Evolutionary conservation across 768 basidiomycete species (phyloP).

Genomic region (Boletellus ananiceps): DNA sequence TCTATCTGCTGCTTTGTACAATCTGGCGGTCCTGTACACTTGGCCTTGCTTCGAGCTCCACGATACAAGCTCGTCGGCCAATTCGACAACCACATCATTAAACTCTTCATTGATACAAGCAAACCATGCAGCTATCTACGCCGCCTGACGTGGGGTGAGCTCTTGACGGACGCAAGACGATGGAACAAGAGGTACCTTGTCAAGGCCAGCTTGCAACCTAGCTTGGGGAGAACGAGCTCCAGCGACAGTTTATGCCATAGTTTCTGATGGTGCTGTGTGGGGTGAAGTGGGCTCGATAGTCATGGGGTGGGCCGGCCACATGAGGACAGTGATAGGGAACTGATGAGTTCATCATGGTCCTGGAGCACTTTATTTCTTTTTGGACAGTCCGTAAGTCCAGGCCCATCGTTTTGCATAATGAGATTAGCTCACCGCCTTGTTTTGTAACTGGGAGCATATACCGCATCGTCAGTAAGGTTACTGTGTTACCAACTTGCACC

Average conservation of each 20-base stretch:
- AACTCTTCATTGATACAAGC: slow-evolving; percentile 32
- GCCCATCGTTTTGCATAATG: slow-evolving; percentile 7
- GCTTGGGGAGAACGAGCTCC: slow-evolving; percentile 14
- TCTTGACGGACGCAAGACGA: neutral
- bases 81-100: slow-evolving; percentile 13
- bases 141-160: slow-evolving; percentile 12
- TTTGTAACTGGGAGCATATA: neutral
- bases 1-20: slow-evolving; percentile 31
- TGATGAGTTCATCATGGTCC: slow-evolving; percentile 8
- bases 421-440: slow-evolving; percentile 16
- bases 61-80: slow-evolving; percentile 28
- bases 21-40: slow-evolving; percentile 24
- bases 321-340: slow-evolving; percentile 2
- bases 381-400: slow-evolving; percentile 13
- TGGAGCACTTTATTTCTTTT: slow-evolving; percentile 1
- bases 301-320: neutral
- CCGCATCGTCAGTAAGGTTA: no score
- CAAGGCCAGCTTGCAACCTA: slow-evolving; percentile 20
- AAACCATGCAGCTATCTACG: slow-evolving; percentile 26
- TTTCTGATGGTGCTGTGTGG: slow-evolving; percentile 4
- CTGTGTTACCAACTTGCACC: no score
- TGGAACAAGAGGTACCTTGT: slow-evolving; percentile 20
- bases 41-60: slow-evolving; percentile 35
- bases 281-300: neutral
- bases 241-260: neutral